phyloP scores from a whole-genome alignment of 169 alveolate species.

The Cryptosporidium canis region DNA sequence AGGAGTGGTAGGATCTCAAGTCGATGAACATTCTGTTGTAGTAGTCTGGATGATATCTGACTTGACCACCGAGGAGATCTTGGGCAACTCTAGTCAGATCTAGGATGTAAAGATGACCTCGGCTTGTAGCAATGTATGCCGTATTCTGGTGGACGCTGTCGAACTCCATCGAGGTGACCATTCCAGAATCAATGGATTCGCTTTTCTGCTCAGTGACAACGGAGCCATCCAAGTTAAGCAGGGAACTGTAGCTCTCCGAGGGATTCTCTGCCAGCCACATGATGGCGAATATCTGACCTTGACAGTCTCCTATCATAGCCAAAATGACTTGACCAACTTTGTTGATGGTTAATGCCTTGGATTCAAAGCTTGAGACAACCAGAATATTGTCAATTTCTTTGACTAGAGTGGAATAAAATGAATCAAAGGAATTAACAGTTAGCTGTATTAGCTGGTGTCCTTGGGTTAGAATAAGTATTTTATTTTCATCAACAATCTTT shows the following conservation, averaged over 20 bases:
- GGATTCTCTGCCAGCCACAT: background rate
- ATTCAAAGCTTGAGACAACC: constrained; percentile 14
- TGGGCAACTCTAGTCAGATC: background rate
- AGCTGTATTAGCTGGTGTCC: background rate
- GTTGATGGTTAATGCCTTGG: background rate
- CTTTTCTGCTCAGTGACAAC: background rate
- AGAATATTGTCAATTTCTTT: background rate
- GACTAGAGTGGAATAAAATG: background rate
- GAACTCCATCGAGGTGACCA: constrained; percentile 13
- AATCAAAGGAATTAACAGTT: background rate
- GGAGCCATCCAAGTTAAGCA: background rate
- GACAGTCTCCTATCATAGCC: constrained; percentile 9
- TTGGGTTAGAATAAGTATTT: constrained; percentile 23
- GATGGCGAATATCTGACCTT: background rate
- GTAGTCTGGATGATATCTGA: background rate
- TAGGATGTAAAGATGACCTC: background rate
- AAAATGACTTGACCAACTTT: background rate
- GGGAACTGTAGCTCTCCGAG: background rate
- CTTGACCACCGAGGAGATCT: background rate
- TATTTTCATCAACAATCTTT: background rate
- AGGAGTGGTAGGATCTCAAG: background rate
- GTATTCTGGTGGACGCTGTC: background rate
- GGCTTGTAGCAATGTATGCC: background rate
- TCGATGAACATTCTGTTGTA: background rate
- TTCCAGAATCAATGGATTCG: background rate